Evolutionary conservation across 257 asterid genomes (phyloP).

Genomic region (Fraxinus cuspidata): DNA sequence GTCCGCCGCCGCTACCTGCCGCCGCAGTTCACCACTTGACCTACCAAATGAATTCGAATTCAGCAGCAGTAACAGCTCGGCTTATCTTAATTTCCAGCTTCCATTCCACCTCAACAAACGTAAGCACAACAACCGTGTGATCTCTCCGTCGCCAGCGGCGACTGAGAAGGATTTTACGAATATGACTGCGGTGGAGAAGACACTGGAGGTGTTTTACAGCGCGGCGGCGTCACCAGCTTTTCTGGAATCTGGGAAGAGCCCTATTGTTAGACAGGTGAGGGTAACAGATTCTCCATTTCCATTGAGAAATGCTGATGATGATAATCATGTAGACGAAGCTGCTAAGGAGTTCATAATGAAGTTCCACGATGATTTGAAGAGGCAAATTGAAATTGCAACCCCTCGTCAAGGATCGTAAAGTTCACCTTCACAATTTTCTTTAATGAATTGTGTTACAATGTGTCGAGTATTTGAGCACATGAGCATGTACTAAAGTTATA

Average conservation of each 20-base stretch:
- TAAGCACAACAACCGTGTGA: neutral
- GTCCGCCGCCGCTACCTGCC: neutral
- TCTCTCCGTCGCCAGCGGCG: neutral
- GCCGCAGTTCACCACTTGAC: neutral
- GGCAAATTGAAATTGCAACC: slow-evolving; percentile 16
- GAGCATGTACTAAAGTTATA: no score
- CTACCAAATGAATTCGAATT: slow-evolving; percentile 1
- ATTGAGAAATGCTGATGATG: slow-evolving; percentile 11
- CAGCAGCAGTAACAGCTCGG: slow-evolving; percentile 19
- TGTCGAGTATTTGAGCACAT: neutral
- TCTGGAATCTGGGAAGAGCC: slow-evolving; percentile 41
- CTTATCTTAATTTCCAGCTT: neutral
- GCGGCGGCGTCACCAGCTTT: slow-evolving; percentile 41
- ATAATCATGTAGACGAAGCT: slow-evolving; percentile 29
- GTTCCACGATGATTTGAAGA: slow-evolving; percentile 35
- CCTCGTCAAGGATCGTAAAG: neutral
- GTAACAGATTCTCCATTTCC: slow-evolving; percentile 43
- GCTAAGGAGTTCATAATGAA: slow-evolving; percentile 36
- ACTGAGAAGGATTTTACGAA: neutral
- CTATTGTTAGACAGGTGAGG: slow-evolving; percentile 44
- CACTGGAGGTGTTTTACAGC: slow-evolving; percentile 9
- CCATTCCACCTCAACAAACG: slow-evolving; percentile 20
- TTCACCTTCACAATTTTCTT: neutral
- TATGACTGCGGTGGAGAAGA: neutral
- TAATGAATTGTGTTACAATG: neutral